Evolutionary conservation across 768 basidiomycete species (phyloP), one percentile per base, ranked within the genome.

Genomic region (Leucosporidium scottii): DNA sequence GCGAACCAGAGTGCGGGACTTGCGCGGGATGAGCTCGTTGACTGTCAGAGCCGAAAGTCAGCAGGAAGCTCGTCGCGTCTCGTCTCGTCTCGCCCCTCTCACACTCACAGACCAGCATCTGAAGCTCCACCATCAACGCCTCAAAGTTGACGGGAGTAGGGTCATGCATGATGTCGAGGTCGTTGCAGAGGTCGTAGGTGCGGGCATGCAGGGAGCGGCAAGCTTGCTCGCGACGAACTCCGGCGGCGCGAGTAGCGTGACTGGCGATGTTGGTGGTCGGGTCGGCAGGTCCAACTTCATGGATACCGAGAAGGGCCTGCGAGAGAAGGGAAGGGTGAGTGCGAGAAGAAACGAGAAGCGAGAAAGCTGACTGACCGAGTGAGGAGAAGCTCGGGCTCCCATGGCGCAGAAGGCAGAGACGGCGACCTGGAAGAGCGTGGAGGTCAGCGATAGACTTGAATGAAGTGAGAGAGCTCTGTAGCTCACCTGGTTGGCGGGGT

Each of bases 31-130:
- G 20, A 68, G 47, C 27, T 68, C 67, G 54, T 64, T 50, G 47
- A 68, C 62, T 68, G 44, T n/a, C n/a, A n/a, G n/a, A n/a, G n/a
- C n/a, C n/a, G n/a, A n/a, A n/a, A n/a, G n/a, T n/a, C n/a, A n/a
- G n/a, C n/a, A n/a, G n/a, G n/a, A n/a, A n/a, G n/a, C n/a, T n/a
- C n/a, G n/a, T n/a, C n/a, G n/a, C n/a, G n/a, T n/a, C n/a, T n/a
- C n/a, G n/a, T n/a, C n/a, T n/a, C n/a, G n/a, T n/a, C n/a, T n/a
- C n/a, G n/a, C n/a, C n/a, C n/a, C n/a, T n/a, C n/a, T n/a, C n/a
- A n/a, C n/a, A 50, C 62, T 53, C 53, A 68, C 67, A 68, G 34
- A 68, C 61, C 27, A 64, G 58, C 47, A 64, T 49, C 54, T 68
- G 67, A 17, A 34, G 6, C 18, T 56, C 18, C 34, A 64, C 67